Evolutionary conservation across 495 filamentous ascomycete species (phyloP), one percentile per base, ranked within the genome.

Genomic region (Talaromyces ruber): DNA sequence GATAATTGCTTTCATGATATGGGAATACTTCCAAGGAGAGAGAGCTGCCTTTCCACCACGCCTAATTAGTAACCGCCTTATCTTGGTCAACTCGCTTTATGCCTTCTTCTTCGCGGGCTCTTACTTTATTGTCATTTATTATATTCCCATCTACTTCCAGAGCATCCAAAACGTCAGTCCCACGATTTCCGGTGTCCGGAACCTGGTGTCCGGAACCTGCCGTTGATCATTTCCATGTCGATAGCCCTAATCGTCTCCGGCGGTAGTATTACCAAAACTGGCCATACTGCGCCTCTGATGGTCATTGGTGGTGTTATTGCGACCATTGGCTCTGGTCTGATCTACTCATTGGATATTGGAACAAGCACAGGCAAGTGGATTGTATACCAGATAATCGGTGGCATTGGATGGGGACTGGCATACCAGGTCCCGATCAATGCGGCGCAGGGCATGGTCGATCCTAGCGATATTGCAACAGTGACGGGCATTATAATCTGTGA

Each of bases 121-220:
- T 5, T 84, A 88, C 70, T 77, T 89, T 43, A 70, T 85, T 53
- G 69, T 82, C 5, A 65, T 78, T 0, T 77, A 76, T 58, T 79
- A 76, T 55, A 57, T 79, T 4, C 76, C 76, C 1, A 75, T 79
- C 45, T 80, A 70, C 65, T 78, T 79, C 64, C 77, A 79, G 59
- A 80, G 84, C 37, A 81, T 92, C 62, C 81, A 88, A 66, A 81
- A 77, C 24, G 77, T 79, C 2, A 76, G 71, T 1, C 86, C 90
- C 11, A 79, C 84, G 12, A 67, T 78, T 11, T 89, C 86, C 1
- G 90, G 91, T 22, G 69, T 78, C 28, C 66, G 64, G n/a, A 63
- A 70, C 11, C 68, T 79, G 0, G 91, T 22, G 69, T 78, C 28
- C 66, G 64, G n/a, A 63, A 70, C 11, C 68, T 79, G 0, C 75